phyloP scores from a whole-genome alignment of 1,284 basidiomycete genomes.

The Rhizopogon parksii region DNA sequence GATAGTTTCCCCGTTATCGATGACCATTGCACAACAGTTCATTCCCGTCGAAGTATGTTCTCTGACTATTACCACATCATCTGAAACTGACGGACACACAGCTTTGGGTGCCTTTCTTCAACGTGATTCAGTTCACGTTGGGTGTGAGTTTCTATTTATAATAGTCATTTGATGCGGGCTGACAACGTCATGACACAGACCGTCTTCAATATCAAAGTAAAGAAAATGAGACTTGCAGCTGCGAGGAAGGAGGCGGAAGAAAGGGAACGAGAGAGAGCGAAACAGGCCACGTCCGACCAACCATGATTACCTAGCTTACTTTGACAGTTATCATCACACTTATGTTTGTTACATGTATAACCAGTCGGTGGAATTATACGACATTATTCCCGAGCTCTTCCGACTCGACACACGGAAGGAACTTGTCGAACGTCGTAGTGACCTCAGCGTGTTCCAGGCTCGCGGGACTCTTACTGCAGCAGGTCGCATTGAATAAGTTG shows the following conservation, averaged over 20 bases:
- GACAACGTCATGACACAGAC: constrained; percentile 38
- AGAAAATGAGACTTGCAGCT: constrained; percentile 51
- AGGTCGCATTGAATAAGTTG: too few species aligned
- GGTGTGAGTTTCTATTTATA: constrained; percentile 17
- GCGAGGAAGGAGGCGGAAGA: constrained; percentile 39
- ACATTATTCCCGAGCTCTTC: too few species aligned
- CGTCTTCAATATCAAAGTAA: constrained; percentile 65
- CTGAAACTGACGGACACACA: constrained; percentile 12
- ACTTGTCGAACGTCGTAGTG: too few species aligned
- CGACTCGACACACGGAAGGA: too few species aligned
- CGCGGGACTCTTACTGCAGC: too few species aligned
- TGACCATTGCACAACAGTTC: constrained; percentile 29
- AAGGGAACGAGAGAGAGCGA: constrained; percentile 25
- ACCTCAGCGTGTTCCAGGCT: too few species aligned
- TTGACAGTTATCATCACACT: background rate
- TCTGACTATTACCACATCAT: background rate
- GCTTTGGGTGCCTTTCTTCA: constrained; percentile 31
- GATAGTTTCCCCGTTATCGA: constrained; percentile 27
- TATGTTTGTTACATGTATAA: background rate
- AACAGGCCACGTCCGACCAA: constrained; percentile 11
- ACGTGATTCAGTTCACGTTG: constrained; percentile 22
- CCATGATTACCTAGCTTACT: background rate
- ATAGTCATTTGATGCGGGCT: background rate
- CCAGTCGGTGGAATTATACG: background rate
- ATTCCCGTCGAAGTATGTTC: constrained; percentile 26